phyloP scores from a whole-genome alignment of 371 early-diverging fungal species.

The Mucor piriformis region DNA sequence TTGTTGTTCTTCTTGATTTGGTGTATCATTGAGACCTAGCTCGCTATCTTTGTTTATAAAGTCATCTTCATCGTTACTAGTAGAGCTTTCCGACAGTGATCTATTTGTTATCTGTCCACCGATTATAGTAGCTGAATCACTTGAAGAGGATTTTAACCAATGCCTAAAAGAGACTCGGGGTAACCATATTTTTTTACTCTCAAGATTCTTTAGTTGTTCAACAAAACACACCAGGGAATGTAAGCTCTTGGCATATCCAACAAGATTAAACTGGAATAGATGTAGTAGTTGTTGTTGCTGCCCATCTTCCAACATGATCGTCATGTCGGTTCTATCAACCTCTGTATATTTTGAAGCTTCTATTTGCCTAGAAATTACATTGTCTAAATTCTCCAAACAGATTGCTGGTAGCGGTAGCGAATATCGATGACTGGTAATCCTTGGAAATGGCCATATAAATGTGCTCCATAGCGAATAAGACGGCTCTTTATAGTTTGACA shows the following conservation, averaged over 20 bases:
- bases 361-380: neutral
- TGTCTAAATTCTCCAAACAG: neutral
- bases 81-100: neutral
- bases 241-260: conserved; percentile 19
- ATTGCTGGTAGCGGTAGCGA: neutral
- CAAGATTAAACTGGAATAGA: conserved; percentile 27
- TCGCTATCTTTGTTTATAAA: neutral
- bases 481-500: conserved; percentile 1
- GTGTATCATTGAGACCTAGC: neutral
- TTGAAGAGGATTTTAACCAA: conserved; percentile 20
- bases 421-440: conserved; percentile 3
- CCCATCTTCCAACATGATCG: neutral
- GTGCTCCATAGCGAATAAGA: conserved; percentile 21
- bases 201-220: conserved; percentile 16
- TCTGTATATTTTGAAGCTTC: neutral
- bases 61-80: neutral
- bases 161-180: conserved; percentile 22
- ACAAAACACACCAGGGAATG: conserved; percentile 14
- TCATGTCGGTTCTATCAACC: neutral
- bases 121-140: conserved; percentile 13
- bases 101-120: conserved; percentile 12
- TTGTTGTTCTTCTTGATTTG: neutral
- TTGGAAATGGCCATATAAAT: conserved; percentile 45
- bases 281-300: neutral
- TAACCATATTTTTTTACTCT: conserved; percentile 21